Evolutionary conservation across 192 early-diverging fungal genomes (phyloP).

Genomic region (Backusella australiensis): DNA sequence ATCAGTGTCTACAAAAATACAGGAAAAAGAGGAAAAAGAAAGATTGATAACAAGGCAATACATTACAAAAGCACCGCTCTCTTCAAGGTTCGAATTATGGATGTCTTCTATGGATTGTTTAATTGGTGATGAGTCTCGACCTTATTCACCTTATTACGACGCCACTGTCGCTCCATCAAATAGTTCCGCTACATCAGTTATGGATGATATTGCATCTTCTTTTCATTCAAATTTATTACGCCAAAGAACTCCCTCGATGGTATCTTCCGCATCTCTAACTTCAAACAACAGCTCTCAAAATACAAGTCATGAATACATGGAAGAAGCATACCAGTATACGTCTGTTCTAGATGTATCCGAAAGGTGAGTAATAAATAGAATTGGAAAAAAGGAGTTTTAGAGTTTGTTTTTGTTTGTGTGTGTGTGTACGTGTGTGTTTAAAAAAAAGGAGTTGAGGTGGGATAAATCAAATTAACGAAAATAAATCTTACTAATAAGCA

Average conservation of each 20-base stretch:
- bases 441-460: neutral
- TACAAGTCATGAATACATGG: neutral
- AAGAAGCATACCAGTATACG: neutral
- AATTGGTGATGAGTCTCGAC: neutral
- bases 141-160: slow-evolving; percentile 10
- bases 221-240: neutral
- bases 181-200: neutral
- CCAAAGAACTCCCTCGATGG: neutral
- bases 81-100: neutral
- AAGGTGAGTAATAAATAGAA: neutral
- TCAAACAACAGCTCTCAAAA: neutral
- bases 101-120: neutral
- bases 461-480: neutral
- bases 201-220: neutral
- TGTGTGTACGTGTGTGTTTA: neutral
- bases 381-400: neutral
- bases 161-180: neutral
- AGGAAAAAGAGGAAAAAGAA: neutral
- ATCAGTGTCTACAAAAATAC: slow-evolving; percentile 1
- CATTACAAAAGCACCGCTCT: neutral
- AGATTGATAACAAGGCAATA: neutral
- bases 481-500: neutral
- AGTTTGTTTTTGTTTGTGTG: too few relatives aligned
- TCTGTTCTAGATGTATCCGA: neutral
- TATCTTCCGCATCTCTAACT: neutral